Base-by-base conservation (phyloP, 768 basidiomycete genomes). In the Mrakia frigida region DNA sequence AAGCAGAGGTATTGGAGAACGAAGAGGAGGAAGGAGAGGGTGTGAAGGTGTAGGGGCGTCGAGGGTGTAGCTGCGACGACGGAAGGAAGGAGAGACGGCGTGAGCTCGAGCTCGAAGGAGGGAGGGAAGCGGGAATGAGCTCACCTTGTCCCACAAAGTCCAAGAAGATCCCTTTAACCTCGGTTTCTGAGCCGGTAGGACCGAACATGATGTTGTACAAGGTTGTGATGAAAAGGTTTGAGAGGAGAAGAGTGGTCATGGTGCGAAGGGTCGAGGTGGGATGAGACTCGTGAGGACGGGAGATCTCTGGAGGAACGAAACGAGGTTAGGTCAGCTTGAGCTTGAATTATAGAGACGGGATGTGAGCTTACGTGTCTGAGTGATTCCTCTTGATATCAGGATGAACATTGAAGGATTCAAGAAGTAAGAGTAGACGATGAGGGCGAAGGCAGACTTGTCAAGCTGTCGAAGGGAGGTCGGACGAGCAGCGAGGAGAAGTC, bases 351-450 rank as follows among this genome's bases (percentile, higher is more conserved):
- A 31, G n/a, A 25, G 13, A 28, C 13, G 37, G 6, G 25, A 35
- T 25, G 10, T 4, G 52, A 74, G 10, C 74, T 31, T 10, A 75
- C 74, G 74, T 1, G 56, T 69, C 18, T 75, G 74, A 16, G 65
- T 52, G 1, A 70, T 33, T 9, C 63, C 28, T 31, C 74, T 33
- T 0, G 56, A 31, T 0, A 75, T 16, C 21, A 75, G 67, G 16
- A 75, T 33, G 35, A 70, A 21, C 67, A 75, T 56, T 1, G 52
- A 35, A 0, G 74, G 74, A 28, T 75, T 52, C 7, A 31, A 14
- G 14, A 75, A 56, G 67, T 75, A 75, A n/a, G 65, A 33, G 39
- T 56, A 75, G 23, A 69, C 37, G 67, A 56, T 69, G 33, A 75
- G 65, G 21, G 65, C 74, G 35, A 75, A 35, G 52, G 70, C 52